phyloP scores from a whole-genome alignment of 2,329 filamentous ascomycete species.

The Fusarium pseudoanthophilum region DNA sequence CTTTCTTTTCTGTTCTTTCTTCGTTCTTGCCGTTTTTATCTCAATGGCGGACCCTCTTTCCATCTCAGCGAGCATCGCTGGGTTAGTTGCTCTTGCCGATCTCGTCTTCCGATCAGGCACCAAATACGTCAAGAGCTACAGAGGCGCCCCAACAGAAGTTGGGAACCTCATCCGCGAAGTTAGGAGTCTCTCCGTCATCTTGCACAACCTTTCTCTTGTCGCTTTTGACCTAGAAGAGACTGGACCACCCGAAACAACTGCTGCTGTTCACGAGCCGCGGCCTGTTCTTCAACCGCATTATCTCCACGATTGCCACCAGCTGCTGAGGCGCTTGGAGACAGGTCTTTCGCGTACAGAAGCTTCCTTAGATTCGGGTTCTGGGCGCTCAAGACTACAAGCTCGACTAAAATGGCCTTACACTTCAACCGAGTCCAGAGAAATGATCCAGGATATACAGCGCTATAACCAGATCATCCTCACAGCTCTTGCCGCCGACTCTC shows the following conservation, averaged over 20 bases:
- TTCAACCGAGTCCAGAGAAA: background rate
- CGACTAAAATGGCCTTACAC: slow-evolving; percentile 8
- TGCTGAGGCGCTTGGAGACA: background rate
- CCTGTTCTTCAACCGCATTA: background rate
- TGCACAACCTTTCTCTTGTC: background rate
- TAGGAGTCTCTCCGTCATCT: background rate
- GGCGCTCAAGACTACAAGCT: background rate
- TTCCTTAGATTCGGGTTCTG: background rate
- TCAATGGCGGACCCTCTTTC: slow-evolving; percentile 6
- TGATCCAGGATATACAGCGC: background rate
- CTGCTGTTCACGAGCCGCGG: background rate
- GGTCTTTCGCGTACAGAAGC: background rate
- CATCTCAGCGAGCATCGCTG: slow-evolving; percentile 20
- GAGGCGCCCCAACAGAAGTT: background rate
- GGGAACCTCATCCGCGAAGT: background rate
- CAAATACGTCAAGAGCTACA: slow-evolving; percentile 5
- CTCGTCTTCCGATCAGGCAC: slow-evolving; percentile 3
- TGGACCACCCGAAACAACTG: too few relatives aligned
- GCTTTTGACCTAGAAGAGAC: slow-evolving; percentile 4
- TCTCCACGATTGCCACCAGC: background rate
- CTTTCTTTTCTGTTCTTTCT: background rate
- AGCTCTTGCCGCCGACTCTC: background rate
- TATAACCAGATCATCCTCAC: background rate
- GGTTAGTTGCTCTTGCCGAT: slow-evolving; percentile 20
- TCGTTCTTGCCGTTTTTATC: background rate